Percentiles rank a stretch among this genome's conserved stretches.
phyloP scores from a whole-genome alignment of 1,284 basidiomycete genomes.

The Naganishia sp. region DNA sequence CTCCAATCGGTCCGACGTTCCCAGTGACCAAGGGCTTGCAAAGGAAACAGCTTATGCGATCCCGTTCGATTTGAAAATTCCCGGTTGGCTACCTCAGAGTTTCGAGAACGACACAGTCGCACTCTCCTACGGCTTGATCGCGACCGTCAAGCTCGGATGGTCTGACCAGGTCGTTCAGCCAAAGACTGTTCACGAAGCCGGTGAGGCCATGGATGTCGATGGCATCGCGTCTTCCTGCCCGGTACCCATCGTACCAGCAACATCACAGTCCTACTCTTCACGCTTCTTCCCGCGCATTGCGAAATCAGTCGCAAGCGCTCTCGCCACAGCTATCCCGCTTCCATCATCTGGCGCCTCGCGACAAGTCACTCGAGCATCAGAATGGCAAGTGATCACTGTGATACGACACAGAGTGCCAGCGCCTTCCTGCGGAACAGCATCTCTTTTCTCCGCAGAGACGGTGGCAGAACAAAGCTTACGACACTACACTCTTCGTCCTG shows the following conservation, averaged over 20 bases:
- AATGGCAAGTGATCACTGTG: conserved; percentile 39
- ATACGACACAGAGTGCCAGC: conserved; percentile 44
- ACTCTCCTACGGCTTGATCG: conserved; percentile 43
- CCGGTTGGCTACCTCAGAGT: conserved; percentile 51
- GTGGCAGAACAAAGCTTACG: conserved; percentile 35
- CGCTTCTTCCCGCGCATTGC: conserved; percentile 32
- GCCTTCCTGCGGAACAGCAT: not conserved
- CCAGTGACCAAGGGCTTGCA: conserved; percentile 35
- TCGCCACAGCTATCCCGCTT: conserved; percentile 27
- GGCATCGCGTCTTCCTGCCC: conserved; percentile 21
- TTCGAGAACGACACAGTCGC: conserved; percentile 38
- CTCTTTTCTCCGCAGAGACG: not conserved
- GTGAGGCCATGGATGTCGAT: conserved; percentile 4
- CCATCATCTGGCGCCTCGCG: not conserved
- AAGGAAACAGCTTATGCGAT: conserved; percentile 37
- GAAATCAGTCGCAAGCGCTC: conserved; percentile 30
- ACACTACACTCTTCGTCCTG: conserved; percentile 40
- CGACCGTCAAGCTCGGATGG: conserved; percentile 43
- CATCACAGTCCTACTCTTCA: conserved; percentile 9
- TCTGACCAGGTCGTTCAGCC: conserved; percentile 1
- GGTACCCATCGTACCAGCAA: conserved; percentile 27
- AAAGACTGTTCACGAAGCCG: not conserved
- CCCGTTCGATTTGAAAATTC: conserved; percentile 48
- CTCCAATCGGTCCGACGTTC: conserved; percentile 31
- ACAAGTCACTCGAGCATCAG: conserved; percentile 13